Conservation (phyloP, 1,139 yeast genomes). For the Blastobotrys petasosporus region DNA sequence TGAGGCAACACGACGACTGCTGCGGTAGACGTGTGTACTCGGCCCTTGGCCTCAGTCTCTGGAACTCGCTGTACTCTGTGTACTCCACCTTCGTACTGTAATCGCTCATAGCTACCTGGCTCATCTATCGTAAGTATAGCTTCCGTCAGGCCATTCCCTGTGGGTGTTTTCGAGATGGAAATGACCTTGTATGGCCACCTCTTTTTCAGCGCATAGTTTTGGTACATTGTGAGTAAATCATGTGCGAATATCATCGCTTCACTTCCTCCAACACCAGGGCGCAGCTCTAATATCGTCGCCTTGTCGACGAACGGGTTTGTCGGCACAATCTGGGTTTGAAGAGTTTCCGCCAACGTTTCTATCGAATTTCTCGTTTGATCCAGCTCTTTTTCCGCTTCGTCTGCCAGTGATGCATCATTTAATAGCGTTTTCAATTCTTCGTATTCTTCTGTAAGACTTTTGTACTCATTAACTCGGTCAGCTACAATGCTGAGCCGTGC, state of each 20-base stretch:
- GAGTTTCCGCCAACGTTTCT: constrained; percentile 34
- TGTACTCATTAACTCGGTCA: constrained; percentile 47
- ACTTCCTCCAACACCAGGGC: constrained; percentile 96
- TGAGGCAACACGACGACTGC: constrained; percentile 94
- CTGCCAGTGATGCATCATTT: constrained; percentile 35
- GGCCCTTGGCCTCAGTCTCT: constrained; percentile 85
- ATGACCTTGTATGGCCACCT: constrained; percentile 64
- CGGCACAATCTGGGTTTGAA: constrained; percentile 63
- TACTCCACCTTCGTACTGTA: constrained; percentile 89
- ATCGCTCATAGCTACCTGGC: constrained; percentile 66
- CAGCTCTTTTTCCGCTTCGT: constrained; percentile 47
- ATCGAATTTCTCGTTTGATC: constrained; percentile 30
- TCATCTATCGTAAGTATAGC: constrained; percentile 70
- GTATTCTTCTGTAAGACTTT: constrained; percentile 29
- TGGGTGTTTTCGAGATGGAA: constrained; percentile 45
- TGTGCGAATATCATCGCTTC: constrained; percentile 86
- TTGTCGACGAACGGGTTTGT: constrained; percentile 70
- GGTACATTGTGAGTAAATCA: constrained; percentile 77
- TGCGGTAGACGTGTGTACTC: constrained; percentile 93
- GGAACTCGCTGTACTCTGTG: constrained; percentile 96
- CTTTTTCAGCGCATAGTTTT: constrained; percentile 56
- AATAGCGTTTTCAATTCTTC: constrained; percentile 35
- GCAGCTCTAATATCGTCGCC: constrained; percentile 72
- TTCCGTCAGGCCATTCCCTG: constrained; percentile 66
- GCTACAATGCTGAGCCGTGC: constrained; percentile 51